These are phyloP conservation scores for Laguncularia racemosa DNA, from an alignment of 345 rosid species.

Conservation along the genomic window DNA sequence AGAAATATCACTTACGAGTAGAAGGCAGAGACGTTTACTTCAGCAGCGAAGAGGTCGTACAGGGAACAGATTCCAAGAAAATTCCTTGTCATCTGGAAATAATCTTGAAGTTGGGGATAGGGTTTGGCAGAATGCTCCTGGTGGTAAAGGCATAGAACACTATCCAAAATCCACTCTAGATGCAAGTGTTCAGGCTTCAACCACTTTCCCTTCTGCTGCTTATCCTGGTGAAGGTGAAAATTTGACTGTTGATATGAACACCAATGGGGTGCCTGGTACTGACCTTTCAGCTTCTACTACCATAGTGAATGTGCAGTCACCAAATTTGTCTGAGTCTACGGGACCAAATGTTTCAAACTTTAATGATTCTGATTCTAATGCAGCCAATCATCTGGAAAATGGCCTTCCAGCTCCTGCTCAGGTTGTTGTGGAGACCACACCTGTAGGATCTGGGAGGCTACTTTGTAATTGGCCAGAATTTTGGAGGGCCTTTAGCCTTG, in stretches of 20 bases:
- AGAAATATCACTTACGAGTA: slow-evolving; percentile 67
- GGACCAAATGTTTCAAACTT: slow-evolving; percentile 42
- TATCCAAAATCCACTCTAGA: slow-evolving; percentile 39
- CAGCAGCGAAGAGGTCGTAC: slow-evolving; percentile 81
- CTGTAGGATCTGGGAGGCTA: slow-evolving; percentile 92
- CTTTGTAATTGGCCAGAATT: slow-evolving; percentile 95
- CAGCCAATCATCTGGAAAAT: slow-evolving; percentile 33
- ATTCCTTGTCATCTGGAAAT: slow-evolving; percentile 33
- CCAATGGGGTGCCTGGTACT: slow-evolving; percentile 41
- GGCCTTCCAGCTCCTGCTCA: slow-evolving; percentile 95
- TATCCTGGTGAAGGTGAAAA: slow-evolving; percentile 50
- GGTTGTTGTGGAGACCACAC: slow-evolving; percentile 86
- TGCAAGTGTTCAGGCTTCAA: slow-evolving; percentile 36
- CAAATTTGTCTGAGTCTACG: slow-evolving; percentile 30
- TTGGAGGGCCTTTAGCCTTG: slow-evolving; percentile 98
- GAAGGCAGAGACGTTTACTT: slow-evolving; percentile 76
- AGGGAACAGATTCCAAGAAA: slow-evolving; percentile 67
- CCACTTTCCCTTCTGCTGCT: slow-evolving; percentile 21
- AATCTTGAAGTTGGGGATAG: slow-evolving; percentile 52
- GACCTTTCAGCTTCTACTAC: slow-evolving; percentile 30
- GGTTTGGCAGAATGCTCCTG: slow-evolving; percentile 32
- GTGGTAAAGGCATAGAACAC: slow-evolving; percentile 42
- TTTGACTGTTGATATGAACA: slow-evolving; percentile 27
- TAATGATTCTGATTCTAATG: slow-evolving; percentile 37
- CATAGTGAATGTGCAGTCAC: slow-evolving; percentile 30